Percentiles rank a stretch among this genome's conserved stretches.
Evolutionary conservation across 164 flowering plant genomes (phyloP).

Genomic region (Tetracentron sinense): DNA sequence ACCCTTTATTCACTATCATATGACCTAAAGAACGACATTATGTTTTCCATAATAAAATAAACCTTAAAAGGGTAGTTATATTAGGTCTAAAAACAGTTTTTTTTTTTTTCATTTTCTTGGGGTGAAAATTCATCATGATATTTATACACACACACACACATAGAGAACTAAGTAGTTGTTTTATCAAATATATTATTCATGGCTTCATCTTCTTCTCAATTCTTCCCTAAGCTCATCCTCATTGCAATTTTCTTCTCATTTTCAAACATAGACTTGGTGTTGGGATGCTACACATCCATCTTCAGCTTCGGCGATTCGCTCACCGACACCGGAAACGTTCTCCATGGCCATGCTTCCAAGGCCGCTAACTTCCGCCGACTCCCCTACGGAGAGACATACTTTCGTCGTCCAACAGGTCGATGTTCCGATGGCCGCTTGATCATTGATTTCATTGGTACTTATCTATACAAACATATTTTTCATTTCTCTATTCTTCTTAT

Average conservation of each 20-base stretch:
- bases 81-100: no score
- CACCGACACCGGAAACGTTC: constrained; percentile 34
- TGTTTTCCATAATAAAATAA: no score
- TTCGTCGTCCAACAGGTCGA: constrained; percentile 33
- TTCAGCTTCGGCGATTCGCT: constrained; percentile 42
- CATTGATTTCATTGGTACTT: constrained; percentile 31
- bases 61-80: no score
- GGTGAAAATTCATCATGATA: no score
- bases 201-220: no score
- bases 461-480: neutral
- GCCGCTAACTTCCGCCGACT: neutral
- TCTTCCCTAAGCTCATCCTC: neutral
- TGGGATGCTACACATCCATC: constrained; percentile 13
- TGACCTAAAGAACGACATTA: no score
- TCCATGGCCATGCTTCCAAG: neutral
- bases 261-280: neutral
- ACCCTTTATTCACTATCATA: no score
- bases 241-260: neutral
- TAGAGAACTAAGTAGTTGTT: no score
- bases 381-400: constrained; percentile 43
- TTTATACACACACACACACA: no score
- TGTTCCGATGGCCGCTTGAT: constrained; percentile 32
- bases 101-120: no score
- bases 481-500: neutral
- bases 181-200: no score